Evolutionary conservation across 2,329 filamentous ascomycete species (phyloP).

Genomic region (Ceratocystis lukuohia): DNA sequence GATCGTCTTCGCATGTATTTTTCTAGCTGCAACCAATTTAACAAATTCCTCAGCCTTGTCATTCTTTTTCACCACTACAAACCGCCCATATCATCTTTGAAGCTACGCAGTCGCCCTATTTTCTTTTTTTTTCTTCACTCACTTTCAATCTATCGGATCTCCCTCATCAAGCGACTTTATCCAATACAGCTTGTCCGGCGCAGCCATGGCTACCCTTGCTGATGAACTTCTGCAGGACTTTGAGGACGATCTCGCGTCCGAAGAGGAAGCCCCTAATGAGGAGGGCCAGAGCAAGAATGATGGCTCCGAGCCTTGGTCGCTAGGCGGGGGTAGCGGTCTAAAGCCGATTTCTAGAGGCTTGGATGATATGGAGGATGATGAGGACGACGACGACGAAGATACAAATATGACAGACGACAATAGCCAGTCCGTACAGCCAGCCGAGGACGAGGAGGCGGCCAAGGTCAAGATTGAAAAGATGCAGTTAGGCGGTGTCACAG

Average conservation of each 20-base stretch:
- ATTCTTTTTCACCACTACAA: neutral
- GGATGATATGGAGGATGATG: constrained; percentile 44
- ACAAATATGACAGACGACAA: constrained; percentile 43
- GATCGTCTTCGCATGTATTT: neutral
- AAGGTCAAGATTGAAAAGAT: constrained; percentile 72
- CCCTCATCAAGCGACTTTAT: too few species aligned
- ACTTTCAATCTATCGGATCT: too few species aligned
- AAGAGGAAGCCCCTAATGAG: constrained; percentile 46
- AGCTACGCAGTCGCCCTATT: neutral
- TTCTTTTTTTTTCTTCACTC: too few species aligned
- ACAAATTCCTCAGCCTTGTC: constrained; percentile 11
- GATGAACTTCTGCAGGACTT: constrained; percentile 90
- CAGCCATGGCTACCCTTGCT: constrained; percentile 70
- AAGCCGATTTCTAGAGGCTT: constrained; percentile 28
- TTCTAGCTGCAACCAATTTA: constrained; percentile 14
- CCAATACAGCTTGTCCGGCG: neutral
- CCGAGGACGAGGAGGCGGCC: constrained; percentile 53
- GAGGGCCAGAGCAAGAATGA: constrained; percentile 33
- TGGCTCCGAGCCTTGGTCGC: constrained; percentile 1
- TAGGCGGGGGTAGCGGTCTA: constrained; percentile 4
- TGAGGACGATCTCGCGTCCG: constrained; percentile 46
- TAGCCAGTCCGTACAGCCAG: constrained; percentile 33
- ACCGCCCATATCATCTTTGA: neutral
- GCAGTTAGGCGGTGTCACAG: constrained; percentile 58
- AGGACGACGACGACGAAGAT: constrained; percentile 44